Evolutionary conservation across 139 green algal species (phyloP), one percentile per base, ranked within the genome.

Genomic region (Coelastrella sp.): DNA sequence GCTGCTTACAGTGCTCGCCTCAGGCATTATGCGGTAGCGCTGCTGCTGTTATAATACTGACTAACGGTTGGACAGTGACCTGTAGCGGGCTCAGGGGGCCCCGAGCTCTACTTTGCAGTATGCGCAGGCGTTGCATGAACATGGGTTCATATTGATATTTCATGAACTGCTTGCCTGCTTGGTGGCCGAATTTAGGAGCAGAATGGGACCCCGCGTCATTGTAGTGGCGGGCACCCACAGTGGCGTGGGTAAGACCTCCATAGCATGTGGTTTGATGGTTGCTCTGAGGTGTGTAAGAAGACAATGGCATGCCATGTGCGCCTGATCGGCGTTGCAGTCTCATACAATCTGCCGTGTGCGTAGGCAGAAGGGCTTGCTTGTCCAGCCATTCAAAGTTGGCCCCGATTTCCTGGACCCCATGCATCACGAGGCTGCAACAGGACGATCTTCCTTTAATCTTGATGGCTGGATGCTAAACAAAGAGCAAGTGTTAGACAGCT

Each of bases 191-290:
- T 70, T 12, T 20, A 4, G 63, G 63, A 7, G 63, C 12, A 15
- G 63, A 15, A 70, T 70, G 63, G 63, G 63, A 70, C 68, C 68
- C 7, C 17, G 17, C 17, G 81, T 79, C 4, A 35, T 98, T 6
- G 94, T 99, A 15, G 66, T 99, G 6, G 95, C 90, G 8, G 97
- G 97, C 0, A 97, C 96, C 0, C 90, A 93, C 60, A 95, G 90
- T 78, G 97, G 96, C 10, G 96, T 98, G 20, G 97, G 97, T 22
- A 98, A 98, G 91, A 98, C 95, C 5, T 93, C 90, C 7, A 56
- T 99, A 19, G 88, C 94, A 9, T 74, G 95, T 10, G 96, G 95
- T 7, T 14, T 99, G 0, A 97, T 97, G 92, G 82, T 88, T 4
- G 95, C 95, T 5, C 84, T 97, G 14, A 94, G 95, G 95, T 96